Evolutionary conservation across 208 protist species (phyloP).

Genomic region (Leishmania turanica): DNA sequence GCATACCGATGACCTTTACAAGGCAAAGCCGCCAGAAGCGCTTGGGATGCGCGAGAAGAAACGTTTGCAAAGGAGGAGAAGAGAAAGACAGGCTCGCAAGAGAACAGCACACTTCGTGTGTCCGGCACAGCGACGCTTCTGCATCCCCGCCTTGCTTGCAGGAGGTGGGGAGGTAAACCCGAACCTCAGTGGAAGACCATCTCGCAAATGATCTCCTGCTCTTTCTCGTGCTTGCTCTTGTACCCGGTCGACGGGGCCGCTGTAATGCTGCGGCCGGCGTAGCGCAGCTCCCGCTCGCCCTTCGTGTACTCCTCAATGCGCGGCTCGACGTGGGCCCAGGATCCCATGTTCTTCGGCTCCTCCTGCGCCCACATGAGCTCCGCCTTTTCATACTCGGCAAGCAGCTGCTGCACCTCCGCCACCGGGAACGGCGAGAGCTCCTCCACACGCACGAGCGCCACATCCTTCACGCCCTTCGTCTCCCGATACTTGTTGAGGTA

Average conservation of each 20-base stretch:
- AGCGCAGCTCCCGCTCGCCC: conserved; percentile 59
- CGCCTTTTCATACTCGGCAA: conserved; percentile 88
- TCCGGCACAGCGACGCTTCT: background rate
- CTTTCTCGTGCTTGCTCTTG: conserved; percentile 71
- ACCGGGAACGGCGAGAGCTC: conserved; percentile 98
- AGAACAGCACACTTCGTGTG: background rate
- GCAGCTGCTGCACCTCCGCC: conserved; percentile 86
- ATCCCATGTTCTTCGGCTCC: conserved; percentile 98
- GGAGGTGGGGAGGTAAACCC: background rate
- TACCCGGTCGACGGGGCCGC: conserved; percentile 72
- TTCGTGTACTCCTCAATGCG: conserved; percentile 80
- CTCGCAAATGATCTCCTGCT: conserved; percentile 71
- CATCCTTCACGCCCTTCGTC: conserved; percentile 57
- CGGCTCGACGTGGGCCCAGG: conserved; percentile 89
- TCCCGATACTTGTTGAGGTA: conserved; percentile 81
- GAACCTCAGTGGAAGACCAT: conserved; percentile 29
- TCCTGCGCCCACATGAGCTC: conserved; percentile 97
- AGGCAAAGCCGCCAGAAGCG: background rate
- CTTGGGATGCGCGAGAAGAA: background rate
- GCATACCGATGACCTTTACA: background rate
- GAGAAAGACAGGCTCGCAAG: background rate
- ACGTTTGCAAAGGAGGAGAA: conserved; percentile 4
- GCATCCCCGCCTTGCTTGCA: background rate
- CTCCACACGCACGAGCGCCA: conserved; percentile 94
- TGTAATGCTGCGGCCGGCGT: conserved; percentile 60